Evolutionary conservation across 768 basidiomycete species (phyloP).

Genomic region (Candolleomyces eurysporus): DNA sequence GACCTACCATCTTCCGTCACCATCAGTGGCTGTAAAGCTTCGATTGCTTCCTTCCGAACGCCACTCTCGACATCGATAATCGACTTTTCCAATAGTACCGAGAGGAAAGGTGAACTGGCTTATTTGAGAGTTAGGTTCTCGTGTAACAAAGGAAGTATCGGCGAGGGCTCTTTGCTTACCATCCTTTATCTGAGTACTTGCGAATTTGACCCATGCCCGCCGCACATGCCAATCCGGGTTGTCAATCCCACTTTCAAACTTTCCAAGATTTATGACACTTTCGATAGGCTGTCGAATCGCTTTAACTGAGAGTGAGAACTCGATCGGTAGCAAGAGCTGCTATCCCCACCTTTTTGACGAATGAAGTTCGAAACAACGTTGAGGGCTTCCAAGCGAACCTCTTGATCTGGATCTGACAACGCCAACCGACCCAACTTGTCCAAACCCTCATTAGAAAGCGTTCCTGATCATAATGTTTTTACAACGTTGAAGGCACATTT

Average conservation of each 20-base stretch:
- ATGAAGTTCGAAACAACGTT: background rate
- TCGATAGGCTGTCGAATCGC: no score
- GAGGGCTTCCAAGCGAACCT: background rate
- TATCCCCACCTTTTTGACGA: background rate
- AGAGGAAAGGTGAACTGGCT: background rate
- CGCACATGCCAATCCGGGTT: background rate
- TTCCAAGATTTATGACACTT: background rate
- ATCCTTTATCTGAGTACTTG: background rate
- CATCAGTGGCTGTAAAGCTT: background rate
- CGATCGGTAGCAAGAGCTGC: no score
- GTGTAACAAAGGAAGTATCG: background rate
- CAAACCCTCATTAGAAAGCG: no score
- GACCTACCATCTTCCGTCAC: background rate
- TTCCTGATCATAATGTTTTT: no score
- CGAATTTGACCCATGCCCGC: background rate
- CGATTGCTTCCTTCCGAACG: background rate
- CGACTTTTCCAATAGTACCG: background rate
- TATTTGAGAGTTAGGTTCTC: background rate
- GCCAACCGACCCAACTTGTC: background rate
- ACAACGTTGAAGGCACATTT: no score
- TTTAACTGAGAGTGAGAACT: no score
- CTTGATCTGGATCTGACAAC: background rate
- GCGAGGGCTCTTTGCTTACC: background rate
- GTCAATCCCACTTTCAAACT: background rate
- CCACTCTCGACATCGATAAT: background rate